Evolutionary conservation across 495 filamentous ascomycete genomes (phyloP).

Genomic region (Hyaloscypha finlandica): DNA sequence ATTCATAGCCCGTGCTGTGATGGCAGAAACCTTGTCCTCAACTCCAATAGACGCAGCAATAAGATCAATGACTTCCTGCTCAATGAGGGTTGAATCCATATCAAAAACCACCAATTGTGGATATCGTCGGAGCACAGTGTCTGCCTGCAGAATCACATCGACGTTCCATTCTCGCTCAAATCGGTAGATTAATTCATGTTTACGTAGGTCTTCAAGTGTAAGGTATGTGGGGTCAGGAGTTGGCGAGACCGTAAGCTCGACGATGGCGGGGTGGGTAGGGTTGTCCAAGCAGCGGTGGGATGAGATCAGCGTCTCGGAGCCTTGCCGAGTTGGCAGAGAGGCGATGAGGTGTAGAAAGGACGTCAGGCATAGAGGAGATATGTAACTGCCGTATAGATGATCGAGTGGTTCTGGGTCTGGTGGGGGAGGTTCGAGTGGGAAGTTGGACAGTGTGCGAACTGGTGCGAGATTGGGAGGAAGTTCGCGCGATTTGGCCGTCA

Average conservation of each 20-base stretch:
- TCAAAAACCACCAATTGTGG: conserved; percentile 90
- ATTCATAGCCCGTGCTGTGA: conserved; percentile 92
- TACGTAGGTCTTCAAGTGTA: conserved; percentile 66
- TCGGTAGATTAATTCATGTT: conserved; percentile 76
- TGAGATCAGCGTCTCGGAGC: conserved; percentile 57
- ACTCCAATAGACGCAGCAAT: conserved; percentile 81
- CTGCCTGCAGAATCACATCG: conserved; percentile 72
- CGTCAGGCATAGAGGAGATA: conserved; percentile 79
- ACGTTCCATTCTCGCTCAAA: conserved; percentile 89
- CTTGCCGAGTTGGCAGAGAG: conserved; percentile 57
- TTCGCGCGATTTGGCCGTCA: conserved; percentile 32
- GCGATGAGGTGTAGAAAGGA: conserved; percentile 79
- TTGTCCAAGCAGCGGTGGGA: conserved; percentile 72
- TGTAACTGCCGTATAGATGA: conserved; percentile 73
- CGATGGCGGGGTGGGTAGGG: conserved; percentile 59
- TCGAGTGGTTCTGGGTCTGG: conserved; percentile 67
- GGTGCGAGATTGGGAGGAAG: conserved; percentile 59
- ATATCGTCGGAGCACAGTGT: conserved; percentile 71
- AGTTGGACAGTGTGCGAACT: conserved; percentile 65
- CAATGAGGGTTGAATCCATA: conserved; percentile 96
- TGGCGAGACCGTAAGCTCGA: conserved; percentile 71
- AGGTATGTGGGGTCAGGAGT: conserved; percentile 68
- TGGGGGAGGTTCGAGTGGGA: conserved; percentile 70
- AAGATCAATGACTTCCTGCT: conserved; percentile 95
- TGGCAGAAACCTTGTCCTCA: conserved; percentile 57